Evolutionary conservation across 106 monocot species (phyloP).

Genomic region (Dendrobium chrysotoxum): DNA sequence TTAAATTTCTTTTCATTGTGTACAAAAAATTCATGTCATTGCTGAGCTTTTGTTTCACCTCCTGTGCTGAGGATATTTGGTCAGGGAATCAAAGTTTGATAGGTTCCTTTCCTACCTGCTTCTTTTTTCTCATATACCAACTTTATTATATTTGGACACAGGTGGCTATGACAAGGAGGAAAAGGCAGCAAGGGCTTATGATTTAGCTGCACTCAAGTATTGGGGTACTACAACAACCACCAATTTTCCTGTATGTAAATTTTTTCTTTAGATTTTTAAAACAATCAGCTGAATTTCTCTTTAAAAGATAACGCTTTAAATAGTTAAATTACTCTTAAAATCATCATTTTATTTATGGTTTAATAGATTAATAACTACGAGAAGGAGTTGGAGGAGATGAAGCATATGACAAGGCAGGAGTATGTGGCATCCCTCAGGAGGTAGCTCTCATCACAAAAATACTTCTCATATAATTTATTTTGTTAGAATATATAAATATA

Average conservation of each 20-base stretch:
- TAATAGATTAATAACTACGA: conserved; percentile 77
- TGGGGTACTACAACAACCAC: conserved; percentile 97
- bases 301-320: background rate
- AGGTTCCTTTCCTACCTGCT: background rate
- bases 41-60: background rate
- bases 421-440: conserved; percentile 95
- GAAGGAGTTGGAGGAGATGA: conserved; percentile 96
- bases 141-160: conserved; percentile 12
- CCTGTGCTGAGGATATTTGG: too few relatives aligned
- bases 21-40: background rate
- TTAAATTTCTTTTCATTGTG: background rate
- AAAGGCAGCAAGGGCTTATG: conserved; percentile 95
- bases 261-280: background rate
- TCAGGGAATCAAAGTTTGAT: too few relatives aligned
- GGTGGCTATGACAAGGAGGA: conserved; percentile 99
- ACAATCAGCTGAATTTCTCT: background rate
- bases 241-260: conserved; percentile 69
- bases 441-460: conserved; percentile 9
- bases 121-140: background rate
- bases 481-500: too few relatives aligned
- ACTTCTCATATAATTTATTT: too few relatives aligned
- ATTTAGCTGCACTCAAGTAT: conserved; percentile 97
- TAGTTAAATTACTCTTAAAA: background rate
- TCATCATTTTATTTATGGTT: background rate
- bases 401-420: conserved; percentile 97